These are phyloP conservation scores for Magnaporthales sp. DNA, from an alignment of 2,329 filamentous ascomycete species.

Conservation along the genomic window DNA sequence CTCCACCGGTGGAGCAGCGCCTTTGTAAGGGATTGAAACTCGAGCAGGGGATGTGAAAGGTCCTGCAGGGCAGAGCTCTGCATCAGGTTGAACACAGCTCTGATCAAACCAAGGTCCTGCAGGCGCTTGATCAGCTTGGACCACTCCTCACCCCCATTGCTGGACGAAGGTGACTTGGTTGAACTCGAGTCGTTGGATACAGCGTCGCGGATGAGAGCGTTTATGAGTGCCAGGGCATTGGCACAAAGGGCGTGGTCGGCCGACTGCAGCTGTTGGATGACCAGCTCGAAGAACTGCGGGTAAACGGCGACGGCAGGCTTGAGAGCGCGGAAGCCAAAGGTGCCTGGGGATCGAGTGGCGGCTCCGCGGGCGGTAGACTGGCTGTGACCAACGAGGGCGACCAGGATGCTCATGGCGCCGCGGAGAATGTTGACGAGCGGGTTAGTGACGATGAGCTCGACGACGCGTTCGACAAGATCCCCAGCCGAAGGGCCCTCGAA, in stretches of 20 bases:
- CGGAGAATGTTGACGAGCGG: constrained; percentile 95
- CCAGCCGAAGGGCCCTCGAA: constrained; percentile 55
- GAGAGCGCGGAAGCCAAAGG: constrained; percentile 82
- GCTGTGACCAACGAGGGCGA: constrained; percentile 84
- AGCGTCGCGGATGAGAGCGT: constrained; percentile 87
- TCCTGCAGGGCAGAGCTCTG: constrained; percentile 89
- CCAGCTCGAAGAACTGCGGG: constrained; percentile 88
- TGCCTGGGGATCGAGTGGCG: constrained; percentile 37
- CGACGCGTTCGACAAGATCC: constrained; percentile 67
- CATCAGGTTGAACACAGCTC: constrained; percentile 87
- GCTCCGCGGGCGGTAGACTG: constrained; percentile 40
- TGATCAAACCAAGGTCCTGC: constrained; percentile 88
- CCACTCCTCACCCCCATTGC: constrained; percentile 62
- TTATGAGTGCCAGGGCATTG: constrained; percentile 91
- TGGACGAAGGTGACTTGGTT: constrained; percentile 18
- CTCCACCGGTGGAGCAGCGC: constrained; percentile 81
- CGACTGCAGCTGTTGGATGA: constrained; percentile 84
- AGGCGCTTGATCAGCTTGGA: constrained; percentile 89
- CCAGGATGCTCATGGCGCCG: constrained; percentile 93
- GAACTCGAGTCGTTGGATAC: constrained; percentile 62
- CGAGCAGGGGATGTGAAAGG: constrained; percentile 77
- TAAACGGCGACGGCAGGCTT: constrained; percentile 88
- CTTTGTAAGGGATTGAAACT: constrained; percentile 90
- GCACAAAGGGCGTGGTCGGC: constrained; percentile 94
- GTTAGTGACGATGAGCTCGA: constrained; percentile 89